Percentiles rank a stretch among this genome's conserved stretches.
Conservation (phyloP, 345 rosid species). For the Arabidopsis suecica region DNA sequence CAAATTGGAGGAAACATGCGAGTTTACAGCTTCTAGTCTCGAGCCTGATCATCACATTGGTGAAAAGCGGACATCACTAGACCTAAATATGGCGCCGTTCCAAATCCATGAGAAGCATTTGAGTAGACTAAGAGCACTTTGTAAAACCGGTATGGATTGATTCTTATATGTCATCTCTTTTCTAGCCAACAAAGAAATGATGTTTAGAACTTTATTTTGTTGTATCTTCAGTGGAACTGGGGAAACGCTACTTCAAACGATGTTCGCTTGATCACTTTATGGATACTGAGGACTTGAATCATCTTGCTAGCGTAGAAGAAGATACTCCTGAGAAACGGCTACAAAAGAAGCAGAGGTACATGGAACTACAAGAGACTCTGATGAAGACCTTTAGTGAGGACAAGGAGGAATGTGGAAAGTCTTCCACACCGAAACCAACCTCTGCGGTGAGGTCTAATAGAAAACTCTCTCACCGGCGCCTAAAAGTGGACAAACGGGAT, state of each 20-base stretch:
- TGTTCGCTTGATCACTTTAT: slow-evolving; percentile 84
- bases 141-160: slow-evolving; percentile 63
- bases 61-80: slow-evolving; percentile 56
- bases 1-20: slow-evolving; percentile 63
- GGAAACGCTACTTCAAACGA: slow-evolving; percentile 74
- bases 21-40: slow-evolving; percentile 60
- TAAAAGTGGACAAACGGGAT: slow-evolving; percentile 18
- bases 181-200: not conserved
- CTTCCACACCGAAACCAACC: slow-evolving; percentile 47
- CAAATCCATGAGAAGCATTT: slow-evolving; percentile 72
- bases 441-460: not conserved
- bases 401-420: slow-evolving; percentile 59
- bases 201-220: not conserved
- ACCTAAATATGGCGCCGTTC: slow-evolving; percentile 72
- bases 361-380: slow-evolving; percentile 65
- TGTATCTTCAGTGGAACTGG: slow-evolving; percentile 67
- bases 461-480: slow-evolving; percentile 35
- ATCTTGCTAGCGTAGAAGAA: slow-evolving; percentile 59
- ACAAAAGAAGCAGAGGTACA: slow-evolving; percentile 60
- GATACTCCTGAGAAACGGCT: slow-evolving; percentile 59
- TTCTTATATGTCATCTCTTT: not conserved
- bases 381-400: slow-evolving; percentile 68
- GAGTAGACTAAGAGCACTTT: slow-evolving; percentile 66
- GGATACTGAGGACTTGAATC: slow-evolving; percentile 63
- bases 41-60: slow-evolving; percentile 40